Percentiles rank a stretch among this genome's conserved stretches.
phyloP scores from a whole-genome alignment of 2,329 filamentous ascomycete species.

The Cercospora beticola region DNA sequence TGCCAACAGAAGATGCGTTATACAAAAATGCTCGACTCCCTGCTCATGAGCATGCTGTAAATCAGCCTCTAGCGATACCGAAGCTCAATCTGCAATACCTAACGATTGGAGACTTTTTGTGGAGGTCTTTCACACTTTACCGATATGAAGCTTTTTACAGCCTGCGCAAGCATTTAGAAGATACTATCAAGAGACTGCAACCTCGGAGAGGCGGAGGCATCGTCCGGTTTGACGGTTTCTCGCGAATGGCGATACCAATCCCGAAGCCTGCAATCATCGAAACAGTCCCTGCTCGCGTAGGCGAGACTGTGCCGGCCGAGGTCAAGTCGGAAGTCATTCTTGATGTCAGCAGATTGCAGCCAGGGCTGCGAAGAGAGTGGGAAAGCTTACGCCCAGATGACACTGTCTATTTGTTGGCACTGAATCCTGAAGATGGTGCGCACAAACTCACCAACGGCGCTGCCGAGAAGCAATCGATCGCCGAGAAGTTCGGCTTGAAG shows the following conservation, averaged over 20 bases:
- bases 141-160: constrained; percentile 90
- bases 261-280: constrained; percentile 84
- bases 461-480: constrained; percentile 50
- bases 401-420: constrained; percentile 79
- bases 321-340: constrained; percentile 42
- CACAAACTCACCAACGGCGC: constrained; percentile 56
- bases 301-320: constrained; percentile 65
- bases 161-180: constrained; percentile 86
- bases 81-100: constrained; percentile 96
- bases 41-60: constrained; percentile 85
- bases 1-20: constrained; percentile 80
- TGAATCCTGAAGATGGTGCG: constrained; percentile 61
- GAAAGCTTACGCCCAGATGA: constrained; percentile 83
- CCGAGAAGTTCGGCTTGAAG: constrained; percentile 64
- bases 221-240: constrained; percentile 74
- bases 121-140: constrained; percentile 86
- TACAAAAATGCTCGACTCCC: constrained; percentile 77
- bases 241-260: constrained; percentile 88
- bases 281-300: constrained; percentile 77
- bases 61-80: constrained; percentile 81
- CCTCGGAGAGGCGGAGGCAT: constrained; percentile 66
- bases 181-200: constrained; percentile 73
- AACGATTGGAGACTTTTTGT: constrained; percentile 93
- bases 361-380: constrained; percentile 80
- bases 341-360: constrained; percentile 76